Evolutionary conservation across 2,329 filamentous ascomycete genomes (phyloP).

Genomic region (Gliomastix tumulicola): DNA sequence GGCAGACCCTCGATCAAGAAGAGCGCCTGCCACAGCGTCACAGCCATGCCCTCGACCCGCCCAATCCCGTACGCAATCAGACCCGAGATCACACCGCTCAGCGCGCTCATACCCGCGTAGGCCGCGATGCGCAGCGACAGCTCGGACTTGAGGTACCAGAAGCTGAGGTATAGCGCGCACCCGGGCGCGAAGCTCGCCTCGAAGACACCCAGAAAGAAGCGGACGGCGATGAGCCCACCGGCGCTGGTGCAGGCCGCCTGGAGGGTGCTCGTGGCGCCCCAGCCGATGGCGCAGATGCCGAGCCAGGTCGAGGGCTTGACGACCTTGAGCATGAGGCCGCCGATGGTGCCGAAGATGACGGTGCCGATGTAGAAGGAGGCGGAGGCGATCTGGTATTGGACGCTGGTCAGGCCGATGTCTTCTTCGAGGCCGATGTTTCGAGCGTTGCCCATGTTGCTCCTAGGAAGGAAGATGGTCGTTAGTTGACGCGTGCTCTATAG

Average conservation of each 20-base stretch:
- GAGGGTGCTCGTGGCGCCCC: conserved; percentile 7
- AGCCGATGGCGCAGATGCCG: conserved; percentile 20
- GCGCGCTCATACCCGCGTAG: conserved; percentile 9
- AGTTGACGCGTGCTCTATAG: not conserved
- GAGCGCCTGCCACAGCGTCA: conserved; percentile 7
- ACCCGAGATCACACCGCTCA: conserved; percentile 8
- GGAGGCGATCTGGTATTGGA: conserved; percentile 13
- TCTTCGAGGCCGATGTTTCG: conserved; percentile 70
- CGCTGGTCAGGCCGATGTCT: conserved; percentile 53
- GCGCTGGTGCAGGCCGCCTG: conserved; percentile 7
- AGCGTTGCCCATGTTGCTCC: conserved; percentile 45
- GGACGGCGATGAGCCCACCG: conserved; percentile 16
- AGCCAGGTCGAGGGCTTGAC: conserved; percentile 31
- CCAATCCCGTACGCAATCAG: conserved; percentile 7
- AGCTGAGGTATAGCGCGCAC: conserved; percentile 17
- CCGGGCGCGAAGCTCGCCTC: conserved; percentile 21
- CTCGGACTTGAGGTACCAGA: conserved; percentile 22
- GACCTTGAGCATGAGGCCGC: conserved; percentile 24
- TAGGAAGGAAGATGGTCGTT: not conserved
- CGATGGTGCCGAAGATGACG: conserved; percentile 30
- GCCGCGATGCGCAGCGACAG: conserved; percentile 8
- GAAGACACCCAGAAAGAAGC: conserved; percentile 22
- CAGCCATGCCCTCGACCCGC: conserved; percentile 6
- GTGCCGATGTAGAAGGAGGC: conserved; percentile 54
- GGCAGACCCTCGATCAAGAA: conserved; percentile 9